These are phyloP conservation scores for Neurospora sp. DNA, from an alignment of 495 filamentous ascomycete genomes.

Conservation along the genomic window DNA sequence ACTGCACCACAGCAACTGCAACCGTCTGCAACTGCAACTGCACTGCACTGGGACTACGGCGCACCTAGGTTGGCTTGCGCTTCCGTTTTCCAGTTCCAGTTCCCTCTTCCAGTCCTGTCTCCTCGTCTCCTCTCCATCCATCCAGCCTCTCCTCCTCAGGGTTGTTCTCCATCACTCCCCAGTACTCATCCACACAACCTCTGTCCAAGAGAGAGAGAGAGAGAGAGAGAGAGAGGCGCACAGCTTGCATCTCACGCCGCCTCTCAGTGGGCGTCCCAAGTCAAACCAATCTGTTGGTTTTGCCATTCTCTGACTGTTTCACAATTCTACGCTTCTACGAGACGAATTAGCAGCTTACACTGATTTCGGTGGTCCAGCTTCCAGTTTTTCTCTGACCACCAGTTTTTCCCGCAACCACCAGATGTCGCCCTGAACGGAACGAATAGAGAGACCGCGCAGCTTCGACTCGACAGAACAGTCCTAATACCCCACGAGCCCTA, in stretches of 20 bases:
- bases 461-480: background rate
- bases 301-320: background rate
- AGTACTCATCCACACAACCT: background rate
- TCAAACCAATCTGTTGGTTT: background rate
- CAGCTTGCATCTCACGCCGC: constrained; percentile 9
- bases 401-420: constrained; percentile 18
- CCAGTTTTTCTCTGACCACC: constrained; percentile 3
- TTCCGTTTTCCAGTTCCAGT: background rate
- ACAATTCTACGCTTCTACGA: constrained; percentile 7
- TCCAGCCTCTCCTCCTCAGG: background rate
- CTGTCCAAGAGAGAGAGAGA: background rate
- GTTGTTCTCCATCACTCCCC: background rate
- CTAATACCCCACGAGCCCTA: background rate
- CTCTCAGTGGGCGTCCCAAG: constrained; percentile 4
- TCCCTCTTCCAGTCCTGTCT: background rate
- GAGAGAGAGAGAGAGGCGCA: background rate
- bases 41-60: background rate
- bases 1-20: background rate
- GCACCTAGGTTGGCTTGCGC: background rate
- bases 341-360: constrained; percentile 18
- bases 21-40: background rate
- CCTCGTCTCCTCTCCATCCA: background rate
- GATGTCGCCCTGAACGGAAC: constrained; percentile 18
- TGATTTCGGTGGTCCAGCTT: background rate
- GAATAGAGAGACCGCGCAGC: constrained; percentile 8